These are phyloP conservation scores for Fusarium poae DNA, from an alignment of 2,329 filamentous ascomycete genomes.

Conservation along the genomic window DNA sequence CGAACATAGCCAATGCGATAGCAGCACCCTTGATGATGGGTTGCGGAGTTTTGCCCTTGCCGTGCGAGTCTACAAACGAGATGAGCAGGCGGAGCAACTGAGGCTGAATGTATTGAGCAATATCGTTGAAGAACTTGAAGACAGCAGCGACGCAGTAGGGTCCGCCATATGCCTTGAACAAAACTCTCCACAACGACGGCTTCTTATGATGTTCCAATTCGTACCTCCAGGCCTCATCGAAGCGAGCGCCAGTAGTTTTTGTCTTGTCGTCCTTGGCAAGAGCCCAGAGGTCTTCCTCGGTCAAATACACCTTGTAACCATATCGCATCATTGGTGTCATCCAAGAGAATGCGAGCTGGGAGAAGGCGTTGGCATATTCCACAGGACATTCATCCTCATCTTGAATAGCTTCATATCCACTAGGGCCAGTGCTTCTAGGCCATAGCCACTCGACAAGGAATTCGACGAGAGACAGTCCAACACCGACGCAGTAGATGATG, in stretches of 20 bases:
- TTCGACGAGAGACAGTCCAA: conserved; percentile 76
- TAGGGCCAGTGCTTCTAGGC: conserved; percentile 75
- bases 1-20: conserved; percentile 93
- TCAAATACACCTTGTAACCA: conserved; percentile 91
- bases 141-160: conserved; percentile 85
- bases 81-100: conserved; percentile 90
- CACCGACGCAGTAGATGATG: conserved; percentile 77
- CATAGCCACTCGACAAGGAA: conserved; percentile 88
- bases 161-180: conserved; percentile 86
- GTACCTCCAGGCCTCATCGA: conserved; percentile 81
- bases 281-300: conserved; percentile 96
- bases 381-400: conserved; percentile 76
- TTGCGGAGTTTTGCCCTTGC: conserved; percentile 71
- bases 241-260: conserved; percentile 74
- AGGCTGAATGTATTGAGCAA: conserved; percentile 89
- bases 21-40: conserved; percentile 86
- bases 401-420: conserved; percentile 68
- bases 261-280: conserved; percentile 85
- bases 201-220: conserved; percentile 77
- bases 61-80: conserved; percentile 84
- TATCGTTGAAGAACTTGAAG: conserved; percentile 91
- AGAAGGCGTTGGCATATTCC: conserved; percentile 95
- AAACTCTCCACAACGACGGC: conserved; percentile 82
- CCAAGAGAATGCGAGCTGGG: conserved; percentile 93
- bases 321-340: conserved; percentile 98